phyloP scores from a whole-genome alignment of 1,284 basidiomycete species.

The Termitomyces sp. region DNA sequence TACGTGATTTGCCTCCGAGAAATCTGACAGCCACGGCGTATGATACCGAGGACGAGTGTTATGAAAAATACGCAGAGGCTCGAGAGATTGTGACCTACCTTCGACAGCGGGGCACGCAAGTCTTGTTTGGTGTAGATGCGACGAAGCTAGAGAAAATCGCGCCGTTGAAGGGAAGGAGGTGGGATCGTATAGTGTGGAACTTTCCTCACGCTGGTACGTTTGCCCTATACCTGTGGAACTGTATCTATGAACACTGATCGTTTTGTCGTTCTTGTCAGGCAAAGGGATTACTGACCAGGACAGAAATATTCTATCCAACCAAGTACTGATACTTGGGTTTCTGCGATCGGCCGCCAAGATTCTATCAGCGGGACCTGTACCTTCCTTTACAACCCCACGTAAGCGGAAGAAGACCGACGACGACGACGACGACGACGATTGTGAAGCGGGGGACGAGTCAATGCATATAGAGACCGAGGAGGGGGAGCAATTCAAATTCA shows the following conservation, averaged over 20 bases:
- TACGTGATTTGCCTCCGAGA: constrained; percentile 53
- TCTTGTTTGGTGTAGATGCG: constrained; percentile 86
- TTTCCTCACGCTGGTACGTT: constrained; percentile 90
- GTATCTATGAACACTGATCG: background rate
- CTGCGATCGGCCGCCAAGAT: constrained; percentile 68
- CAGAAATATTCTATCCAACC: constrained; percentile 90
- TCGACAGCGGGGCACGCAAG: constrained; percentile 56
- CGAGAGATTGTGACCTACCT: constrained; percentile 55
- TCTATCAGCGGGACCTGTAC: constrained; percentile 56
- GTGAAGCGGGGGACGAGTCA: constrained; percentile 25
- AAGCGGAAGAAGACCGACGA: constrained; percentile 42
- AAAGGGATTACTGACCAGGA: constrained; percentile 94
- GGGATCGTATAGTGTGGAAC: constrained; percentile 90
- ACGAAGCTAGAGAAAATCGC: constrained; percentile 64
- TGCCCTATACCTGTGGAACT: background rate
- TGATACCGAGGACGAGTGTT: constrained; percentile 77
- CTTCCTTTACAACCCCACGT: constrained; percentile 33
- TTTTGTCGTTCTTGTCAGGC: constrained; percentile 40
- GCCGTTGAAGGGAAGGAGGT: constrained; percentile 50
- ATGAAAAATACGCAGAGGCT: constrained; percentile 83
- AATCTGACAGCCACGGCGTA: constrained; percentile 87
- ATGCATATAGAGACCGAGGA: constrained; percentile 21
- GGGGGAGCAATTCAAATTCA: constrained; percentile 15
- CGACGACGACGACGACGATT: constrained; percentile 41
- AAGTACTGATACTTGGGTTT: constrained; percentile 83